Base-by-base conservation (phyloP, 148 eudicot genomes). In the Limonium bicolor region DNA sequence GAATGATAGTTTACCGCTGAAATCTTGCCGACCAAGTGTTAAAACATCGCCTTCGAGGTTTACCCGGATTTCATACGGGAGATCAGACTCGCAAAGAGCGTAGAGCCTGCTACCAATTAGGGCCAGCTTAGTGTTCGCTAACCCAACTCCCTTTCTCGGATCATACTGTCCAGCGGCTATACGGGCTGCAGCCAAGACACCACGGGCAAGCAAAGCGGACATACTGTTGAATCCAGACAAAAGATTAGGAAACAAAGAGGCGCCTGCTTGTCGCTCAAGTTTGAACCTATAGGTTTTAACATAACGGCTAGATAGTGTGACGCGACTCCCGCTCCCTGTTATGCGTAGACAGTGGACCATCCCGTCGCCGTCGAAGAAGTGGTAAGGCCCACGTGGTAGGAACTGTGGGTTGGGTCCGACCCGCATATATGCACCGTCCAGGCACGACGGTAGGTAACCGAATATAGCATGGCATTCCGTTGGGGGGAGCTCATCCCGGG, bases 401-500 rank as follows among this genome's bases (percentile, higher is more conserved):
- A 41, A 54, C 29, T 41, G 48, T 3, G 59, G 65, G 49, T 61
- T 54, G 4, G 65, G 65, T 6, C 65, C 58, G n/a, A 43, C 53
- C 10, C 65, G 65, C 19, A 60, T 52, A 38, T 60, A 60, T 5
- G 37, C 53, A 22, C 58, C 52, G 36, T 46, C 33, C 2, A 60
- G 47, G 47, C 24, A 60, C 8, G 22, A 17, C 7, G 58, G 58
- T 10, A 52, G 31, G 11, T 17, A 20, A 13, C 55, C 55, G 10
- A n/a, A n/a, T 50, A 20, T 15, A 14, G 24, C 27, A 20, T 15
- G 14, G 31, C 58, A 52, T 6, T 36, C 40, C 2, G 58, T 53
- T 1, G 65, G 65, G 52, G 41, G 13, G 30, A 33, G 53, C 53
- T 58, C 9, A 20, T 23, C 25, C 53, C 59, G 2, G 65, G 65